Evolutionary conservation across 805 yeast species (phyloP).

Genomic region (Lipomyces kockii): DNA sequence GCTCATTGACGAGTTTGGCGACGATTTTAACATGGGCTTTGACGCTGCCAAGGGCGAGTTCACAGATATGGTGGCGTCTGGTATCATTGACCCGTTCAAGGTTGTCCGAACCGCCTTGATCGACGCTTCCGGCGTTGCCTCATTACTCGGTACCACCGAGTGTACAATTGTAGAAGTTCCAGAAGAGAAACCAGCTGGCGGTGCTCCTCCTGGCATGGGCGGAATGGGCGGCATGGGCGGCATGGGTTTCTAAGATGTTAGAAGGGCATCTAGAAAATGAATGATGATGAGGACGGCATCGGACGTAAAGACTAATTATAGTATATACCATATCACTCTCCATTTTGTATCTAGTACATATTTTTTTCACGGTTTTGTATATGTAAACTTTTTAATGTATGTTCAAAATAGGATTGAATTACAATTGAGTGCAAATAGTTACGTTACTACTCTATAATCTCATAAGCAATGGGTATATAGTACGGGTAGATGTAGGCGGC

Average conservation of each 20-base stretch:
- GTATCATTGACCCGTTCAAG: constrained; percentile 98
- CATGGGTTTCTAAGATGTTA: constrained; percentile 23
- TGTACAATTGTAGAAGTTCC: constrained; percentile 98
- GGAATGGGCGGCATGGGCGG: constrained; percentile 58
- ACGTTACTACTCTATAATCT: too few relatives aligned
- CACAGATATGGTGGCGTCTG: constrained; percentile 94
- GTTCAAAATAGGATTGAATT: background rate
- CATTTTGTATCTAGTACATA: constrained; percentile 1
- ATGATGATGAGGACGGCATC: background rate
- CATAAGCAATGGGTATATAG: too few relatives aligned
- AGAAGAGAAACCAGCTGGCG: constrained; percentile 60
- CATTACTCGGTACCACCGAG: constrained; percentile 95
- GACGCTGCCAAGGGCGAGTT: constrained; percentile 90
- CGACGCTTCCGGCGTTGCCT: constrained; percentile 97
- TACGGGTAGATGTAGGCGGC: too few relatives aligned
- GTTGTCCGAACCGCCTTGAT: constrained; percentile 94
- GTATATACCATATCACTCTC: background rate
- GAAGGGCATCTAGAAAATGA: constrained; percentile 2
- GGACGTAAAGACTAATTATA: background rate
- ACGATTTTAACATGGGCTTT: constrained; percentile 86
- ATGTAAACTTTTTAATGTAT: background rate
- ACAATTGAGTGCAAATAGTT: background rate
- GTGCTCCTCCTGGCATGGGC: constrained; percentile 63
- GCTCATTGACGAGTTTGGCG: constrained; percentile 60
- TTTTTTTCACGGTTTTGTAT: background rate